These are phyloP conservation scores for Russula sp. DNA, from an alignment of 768 basidiomycete genomes.

Conservation along the genomic window DNA sequence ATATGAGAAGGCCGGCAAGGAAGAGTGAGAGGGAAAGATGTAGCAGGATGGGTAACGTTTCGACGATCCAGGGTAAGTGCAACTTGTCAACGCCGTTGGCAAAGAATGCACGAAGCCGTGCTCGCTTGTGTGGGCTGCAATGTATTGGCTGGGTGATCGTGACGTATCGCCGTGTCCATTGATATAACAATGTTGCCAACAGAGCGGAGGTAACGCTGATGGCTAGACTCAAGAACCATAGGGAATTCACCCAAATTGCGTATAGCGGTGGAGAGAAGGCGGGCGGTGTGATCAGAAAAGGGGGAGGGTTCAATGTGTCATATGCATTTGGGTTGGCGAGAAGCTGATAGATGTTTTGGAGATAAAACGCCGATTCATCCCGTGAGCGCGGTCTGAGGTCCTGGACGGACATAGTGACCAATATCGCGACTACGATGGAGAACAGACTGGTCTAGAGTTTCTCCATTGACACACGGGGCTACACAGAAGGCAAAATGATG, in stretches of 20 bases:
- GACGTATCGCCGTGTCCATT: constrained; percentile 4
- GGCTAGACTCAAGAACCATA: constrained; percentile 1
- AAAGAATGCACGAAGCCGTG: constrained; percentile 2
- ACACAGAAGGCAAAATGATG: background rate
- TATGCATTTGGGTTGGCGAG: background rate
- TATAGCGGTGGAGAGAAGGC: constrained; percentile 1
- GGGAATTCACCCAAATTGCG: constrained; percentile 2
- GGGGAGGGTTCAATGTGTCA: background rate
- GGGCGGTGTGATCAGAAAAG: background rate
- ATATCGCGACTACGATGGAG: background rate
- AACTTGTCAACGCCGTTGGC: background rate
- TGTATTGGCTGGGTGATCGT: background rate
- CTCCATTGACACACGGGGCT: background rate
- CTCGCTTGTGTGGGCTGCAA: constrained; percentile 9
- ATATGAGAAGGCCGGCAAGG: constrained; percentile 7
- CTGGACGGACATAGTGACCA: background rate
- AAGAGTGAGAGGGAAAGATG: constrained; percentile 1
- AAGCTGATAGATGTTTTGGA: background rate
- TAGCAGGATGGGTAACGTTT: background rate
- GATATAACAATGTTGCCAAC: background rate
- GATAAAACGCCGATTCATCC: background rate
- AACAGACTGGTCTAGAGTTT: constrained; percentile 11
- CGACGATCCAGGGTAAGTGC: background rate
- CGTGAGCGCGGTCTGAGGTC: background rate
- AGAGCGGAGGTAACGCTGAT: background rate